A percentile compares a stretch with the other conserved stretches of the same genome.
Conservation (phyloP, 768 basidiomycete genomes). For the Lentinula boryana region DNA sequence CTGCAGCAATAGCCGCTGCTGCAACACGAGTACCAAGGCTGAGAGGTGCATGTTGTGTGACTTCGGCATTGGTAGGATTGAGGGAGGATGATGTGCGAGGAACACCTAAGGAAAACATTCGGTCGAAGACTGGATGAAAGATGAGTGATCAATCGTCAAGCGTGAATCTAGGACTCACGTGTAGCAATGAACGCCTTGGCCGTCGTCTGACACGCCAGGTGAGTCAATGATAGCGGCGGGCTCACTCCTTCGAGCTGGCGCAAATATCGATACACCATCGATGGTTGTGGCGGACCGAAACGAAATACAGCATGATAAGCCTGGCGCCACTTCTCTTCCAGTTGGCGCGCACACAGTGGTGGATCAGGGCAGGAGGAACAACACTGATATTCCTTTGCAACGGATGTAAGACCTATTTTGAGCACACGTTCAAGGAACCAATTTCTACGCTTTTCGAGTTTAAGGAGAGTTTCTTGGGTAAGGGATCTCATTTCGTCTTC, state of each 20-base stretch:
- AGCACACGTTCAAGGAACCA: constrained; percentile 96
- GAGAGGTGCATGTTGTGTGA: not conserved
- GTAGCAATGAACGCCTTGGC: constrained; percentile 88
- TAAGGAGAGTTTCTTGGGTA: constrained; percentile 75
- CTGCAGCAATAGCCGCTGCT: constrained; percentile 52
- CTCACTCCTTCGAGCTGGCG: constrained; percentile 87
- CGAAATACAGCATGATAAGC: constrained; percentile 84
- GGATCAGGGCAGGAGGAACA: constrained; percentile 83
- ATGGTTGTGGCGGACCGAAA: constrained; percentile 86
- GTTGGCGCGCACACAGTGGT: constrained; percentile 65
- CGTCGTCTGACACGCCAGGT: constrained; percentile 82
- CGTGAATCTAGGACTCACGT: constrained; percentile 37
- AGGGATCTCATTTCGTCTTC: constrained; percentile 80
- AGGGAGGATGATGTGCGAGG: constrained; percentile 67
- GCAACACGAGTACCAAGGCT: constrained; percentile 52
- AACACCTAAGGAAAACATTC: constrained; percentile 84
- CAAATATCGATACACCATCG: constrained; percentile 90
- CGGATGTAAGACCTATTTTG: constrained; percentile 79
- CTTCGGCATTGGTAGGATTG: constrained; percentile 27
- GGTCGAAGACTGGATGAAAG: constrained; percentile 61
- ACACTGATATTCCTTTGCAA: constrained; percentile 95
- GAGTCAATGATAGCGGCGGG: constrained; percentile 80
- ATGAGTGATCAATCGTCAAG: constrained; percentile 4
- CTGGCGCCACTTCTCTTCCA: constrained; percentile 93
- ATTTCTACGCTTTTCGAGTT: constrained; percentile 85